Evolutionary conservation across 371 early-diverging fungal species (phyloP).

Genomic region (Rhizopus delemar): DNA sequence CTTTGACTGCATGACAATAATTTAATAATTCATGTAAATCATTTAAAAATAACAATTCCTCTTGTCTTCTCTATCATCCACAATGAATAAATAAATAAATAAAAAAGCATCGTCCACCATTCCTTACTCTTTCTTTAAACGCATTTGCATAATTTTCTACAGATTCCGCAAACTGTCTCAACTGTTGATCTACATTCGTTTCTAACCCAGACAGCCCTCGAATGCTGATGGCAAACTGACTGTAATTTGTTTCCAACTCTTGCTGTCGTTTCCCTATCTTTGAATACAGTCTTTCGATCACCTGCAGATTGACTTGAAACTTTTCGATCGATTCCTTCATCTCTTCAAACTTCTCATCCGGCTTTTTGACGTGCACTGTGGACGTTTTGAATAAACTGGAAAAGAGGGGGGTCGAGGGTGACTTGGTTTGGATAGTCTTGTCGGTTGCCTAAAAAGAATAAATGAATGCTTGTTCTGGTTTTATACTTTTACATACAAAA

Average conservation of each 20-base stretch:
- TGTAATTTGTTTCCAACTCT: conserved; percentile 77
- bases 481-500: conserved; percentile 48
- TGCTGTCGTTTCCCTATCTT: conserved; percentile 76
- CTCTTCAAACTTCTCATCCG: conserved; percentile 81
- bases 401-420: conserved; percentile 67
- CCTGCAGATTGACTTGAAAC: conserved; percentile 79
- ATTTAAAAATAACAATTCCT: conserved; percentile 76
- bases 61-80: conserved; percentile 38
- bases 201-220: conserved; percentile 81
- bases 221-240: conserved; percentile 74
- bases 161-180: conserved; percentile 76
- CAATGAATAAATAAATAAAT: background rate
- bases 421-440: conserved; percentile 33
- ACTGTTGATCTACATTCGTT: conserved; percentile 73
- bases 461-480: too few relatives aligned
- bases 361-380: conserved; percentile 83
- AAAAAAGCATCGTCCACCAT: background rate
- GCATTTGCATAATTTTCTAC: conserved; percentile 64
- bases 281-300: conserved; percentile 75
- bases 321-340: conserved; percentile 80
- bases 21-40: conserved; percentile 85
- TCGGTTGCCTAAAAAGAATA: conserved; percentile 30
- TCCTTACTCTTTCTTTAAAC: conserved; percentile 67
- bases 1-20: conserved; percentile 87
- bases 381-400: conserved; percentile 79